Evolutionary conservation across 1,284 basidiomycete genomes (phyloP), one percentile per base, ranked within the genome.

Genomic region (Coniferiporia sulphurascens): DNA sequence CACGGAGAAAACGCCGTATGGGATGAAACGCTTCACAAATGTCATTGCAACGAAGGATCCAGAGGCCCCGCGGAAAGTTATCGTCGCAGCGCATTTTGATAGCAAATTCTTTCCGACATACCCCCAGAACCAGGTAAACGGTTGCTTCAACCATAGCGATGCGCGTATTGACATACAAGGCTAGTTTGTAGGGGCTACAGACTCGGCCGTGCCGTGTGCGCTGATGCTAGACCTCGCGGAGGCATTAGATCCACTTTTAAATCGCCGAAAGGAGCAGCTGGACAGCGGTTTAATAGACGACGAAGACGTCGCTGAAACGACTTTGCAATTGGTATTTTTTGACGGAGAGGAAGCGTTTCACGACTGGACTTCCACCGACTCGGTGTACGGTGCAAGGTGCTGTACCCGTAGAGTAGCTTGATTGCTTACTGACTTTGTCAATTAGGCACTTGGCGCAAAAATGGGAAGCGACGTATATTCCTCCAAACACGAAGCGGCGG

Each of bases 271-370:
- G 54, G 72, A 78, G 56, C 78, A 84, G 19, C 63, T 89, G 1
- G 76, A 84, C 12, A 76, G 81, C 4, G 85, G 78, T 0, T 67
- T 76, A 49, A 83, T 84, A 58, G 88, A 88, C 19, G 89, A 95
- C 61, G 86, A 89, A 36, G 89, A 93, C 59, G 78, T 89, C 21
- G 82, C 81, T 0, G 86, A 89, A 62, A 92, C 89, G 7, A 96
- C 96, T 0, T 73, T 99, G 13, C 95, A 98, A 71, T 77, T 99
- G n/a, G 78, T 99, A 19, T 97, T 99, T 69, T 95, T 99, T 63
- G 98, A 99, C 68, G 97, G 97, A 3, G 97, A 99, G 72, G 97
- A 99, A 73, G 97, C 97, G 0, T 98, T 95, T 73, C 78, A 85
- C 38, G 77, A 83, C 43, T 99, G 97, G 97, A 93, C 94, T 1